phyloP scores from a whole-genome alignment of 345 rosid genomes.

The Tarenaya hassleriana region DNA sequence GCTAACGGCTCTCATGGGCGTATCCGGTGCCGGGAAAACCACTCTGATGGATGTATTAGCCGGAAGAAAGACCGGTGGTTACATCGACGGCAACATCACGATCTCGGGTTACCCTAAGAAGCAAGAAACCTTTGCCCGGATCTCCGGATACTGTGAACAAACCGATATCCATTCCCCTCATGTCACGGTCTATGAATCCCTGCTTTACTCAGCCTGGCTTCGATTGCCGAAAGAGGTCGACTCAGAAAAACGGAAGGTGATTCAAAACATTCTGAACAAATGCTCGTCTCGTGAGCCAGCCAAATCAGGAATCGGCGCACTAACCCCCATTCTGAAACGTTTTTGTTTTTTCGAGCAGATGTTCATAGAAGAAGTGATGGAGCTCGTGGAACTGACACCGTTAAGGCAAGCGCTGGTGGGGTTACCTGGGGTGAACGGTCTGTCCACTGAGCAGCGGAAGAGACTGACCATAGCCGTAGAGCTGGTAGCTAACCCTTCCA shows the following conservation, averaged over 20 bases:
- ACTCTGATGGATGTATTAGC: conserved; percentile 87
- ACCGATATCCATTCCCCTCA: conserved; percentile 75
- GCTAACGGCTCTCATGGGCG: conserved; percentile 77
- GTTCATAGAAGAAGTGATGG: conserved; percentile 89
- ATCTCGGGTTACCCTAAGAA: conserved; percentile 73
- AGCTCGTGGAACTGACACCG: conserved; percentile 65
- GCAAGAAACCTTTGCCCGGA: conserved; percentile 78
- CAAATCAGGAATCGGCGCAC: conserved; percentile 5
- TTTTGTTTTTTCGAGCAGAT: conserved; percentile 36
- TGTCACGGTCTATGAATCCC: conserved; percentile 66
- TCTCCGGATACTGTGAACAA: conserved; percentile 75
- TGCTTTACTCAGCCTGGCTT: conserved; percentile 75
- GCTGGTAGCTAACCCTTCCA: conserved; percentile 91
- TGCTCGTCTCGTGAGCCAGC: conserved; percentile 1
- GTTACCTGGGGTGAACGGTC: conserved; percentile 72
- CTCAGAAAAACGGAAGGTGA: conserved; percentile 48
- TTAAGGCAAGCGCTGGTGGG: conserved; percentile 72
- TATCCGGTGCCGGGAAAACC: conserved; percentile 83
- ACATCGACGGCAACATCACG: conserved; percentile 54
- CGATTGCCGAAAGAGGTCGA: conserved; percentile 47
- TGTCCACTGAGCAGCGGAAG: conserved; percentile 87
- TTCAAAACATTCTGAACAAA: background rate
- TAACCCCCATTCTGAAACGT: conserved; percentile 16
- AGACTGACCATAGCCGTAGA: conserved; percentile 89
- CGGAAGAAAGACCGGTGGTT: conserved; percentile 82